phyloP scores from a whole-genome alignment of 805 yeast genomes.

The Hanseniaspora lindneri region DNA sequence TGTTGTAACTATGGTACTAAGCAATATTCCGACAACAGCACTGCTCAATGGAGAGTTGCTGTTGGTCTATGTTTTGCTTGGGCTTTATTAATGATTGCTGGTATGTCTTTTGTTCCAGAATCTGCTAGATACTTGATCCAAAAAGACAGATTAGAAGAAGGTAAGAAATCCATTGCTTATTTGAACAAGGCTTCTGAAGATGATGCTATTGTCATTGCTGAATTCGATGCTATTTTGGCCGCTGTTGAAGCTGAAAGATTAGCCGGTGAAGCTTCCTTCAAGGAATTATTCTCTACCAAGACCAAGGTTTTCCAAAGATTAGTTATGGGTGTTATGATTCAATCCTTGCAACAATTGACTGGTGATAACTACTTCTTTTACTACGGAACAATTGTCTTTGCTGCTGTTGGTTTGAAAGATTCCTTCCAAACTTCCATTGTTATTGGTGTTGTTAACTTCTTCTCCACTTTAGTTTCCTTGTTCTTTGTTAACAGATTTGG shows the following conservation, averaged over 20 bases:
- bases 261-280: constrained; percentile 45
- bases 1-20: constrained; percentile 54
- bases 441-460: constrained; percentile 46
- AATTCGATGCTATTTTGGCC: constrained; percentile 40
- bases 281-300: constrained; percentile 46
- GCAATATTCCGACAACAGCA: constrained; percentile 34
- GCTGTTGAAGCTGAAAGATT: constrained; percentile 47
- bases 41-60: constrained; percentile 54
- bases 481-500: constrained; percentile 42
- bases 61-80: constrained; percentile 39
- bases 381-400: constrained; percentile 37
- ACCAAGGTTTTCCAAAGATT: constrained; percentile 42
- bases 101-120: constrained; percentile 53
- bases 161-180: constrained; percentile 40
- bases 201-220: constrained; percentile 38
- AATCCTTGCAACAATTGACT: constrained; percentile 53
- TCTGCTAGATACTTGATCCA: constrained; percentile 52
- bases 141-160: constrained; percentile 40
- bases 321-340: constrained; percentile 40
- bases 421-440: constrained; percentile 46
- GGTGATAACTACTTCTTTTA: constrained; percentile 55
- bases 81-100: constrained; percentile 31
- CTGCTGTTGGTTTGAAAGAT: constrained; percentile 32
- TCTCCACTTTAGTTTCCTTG: constrained; percentile 39
- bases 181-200: constrained; percentile 41